Conservation (phyloP, 495 filamentous ascomycete genomes). For the Talaromyces stipitatus region DNA sequence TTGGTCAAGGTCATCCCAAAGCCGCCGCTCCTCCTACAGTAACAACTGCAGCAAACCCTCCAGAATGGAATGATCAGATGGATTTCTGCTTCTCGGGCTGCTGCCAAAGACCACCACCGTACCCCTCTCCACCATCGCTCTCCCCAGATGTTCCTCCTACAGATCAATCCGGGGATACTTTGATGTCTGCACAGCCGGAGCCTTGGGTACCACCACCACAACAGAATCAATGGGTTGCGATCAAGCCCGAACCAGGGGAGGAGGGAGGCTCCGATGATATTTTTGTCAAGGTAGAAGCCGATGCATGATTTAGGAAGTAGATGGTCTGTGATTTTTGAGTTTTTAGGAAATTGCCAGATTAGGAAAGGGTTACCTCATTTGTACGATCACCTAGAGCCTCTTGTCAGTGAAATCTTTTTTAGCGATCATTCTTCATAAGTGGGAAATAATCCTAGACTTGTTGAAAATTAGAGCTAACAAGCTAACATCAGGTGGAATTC, state of each 20-base stretch:
- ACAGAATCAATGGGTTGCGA: slow-evolving; percentile 8
- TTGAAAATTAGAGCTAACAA: too few relatives aligned
- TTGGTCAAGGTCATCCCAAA: background rate
- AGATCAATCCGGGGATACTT: background rate
- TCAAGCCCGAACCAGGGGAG: slow-evolving; percentile 8
- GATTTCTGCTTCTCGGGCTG: slow-evolving; percentile 5
- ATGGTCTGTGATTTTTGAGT: background rate
- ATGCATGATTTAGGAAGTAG: background rate
- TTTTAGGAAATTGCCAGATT: background rate
- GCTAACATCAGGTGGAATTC: too few relatives aligned
- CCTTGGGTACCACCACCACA: background rate
- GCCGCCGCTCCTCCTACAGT: background rate
- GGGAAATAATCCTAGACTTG: background rate
- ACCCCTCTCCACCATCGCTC: slow-evolving; percentile 3
- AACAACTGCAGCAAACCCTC: background rate
- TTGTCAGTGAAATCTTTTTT: background rate
- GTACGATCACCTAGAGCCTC: background rate
- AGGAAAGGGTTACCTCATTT: background rate
- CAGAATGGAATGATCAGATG: background rate
- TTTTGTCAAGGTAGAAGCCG: slow-evolving; percentile 15
- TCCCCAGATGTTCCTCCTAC: slow-evolving; percentile 5
- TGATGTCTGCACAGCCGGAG: background rate
- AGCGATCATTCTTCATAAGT: background rate
- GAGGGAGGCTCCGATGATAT: slow-evolving; percentile 5
- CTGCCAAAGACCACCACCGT: slow-evolving; percentile 1